Percentiles rank a stretch among this genome's conserved stretches.
These are phyloP conservation scores for Termitomyces sp. DNA, from an alignment of 768 basidiomycete species.

Conservation along the genomic window DNA sequence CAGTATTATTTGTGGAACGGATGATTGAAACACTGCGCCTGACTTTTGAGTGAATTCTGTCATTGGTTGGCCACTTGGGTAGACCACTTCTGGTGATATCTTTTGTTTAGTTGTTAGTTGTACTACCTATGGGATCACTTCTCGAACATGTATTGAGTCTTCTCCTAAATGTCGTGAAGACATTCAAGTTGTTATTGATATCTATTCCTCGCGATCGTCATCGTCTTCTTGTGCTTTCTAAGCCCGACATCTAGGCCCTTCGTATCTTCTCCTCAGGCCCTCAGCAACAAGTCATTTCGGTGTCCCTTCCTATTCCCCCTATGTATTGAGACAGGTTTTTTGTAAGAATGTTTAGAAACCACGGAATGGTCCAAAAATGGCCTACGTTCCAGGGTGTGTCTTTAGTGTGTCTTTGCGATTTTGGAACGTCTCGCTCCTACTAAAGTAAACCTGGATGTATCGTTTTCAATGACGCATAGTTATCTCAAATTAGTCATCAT, in stretches of 20 bases:
- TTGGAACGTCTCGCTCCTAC: neutral
- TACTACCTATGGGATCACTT: too few species aligned
- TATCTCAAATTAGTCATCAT: neutral
- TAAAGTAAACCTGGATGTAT: neutral
- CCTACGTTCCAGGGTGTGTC: neutral
- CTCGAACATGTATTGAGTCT: neutral
- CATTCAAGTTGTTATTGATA: neutral
- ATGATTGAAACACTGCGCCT: too few species aligned
- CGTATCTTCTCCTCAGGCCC: too few species aligned
- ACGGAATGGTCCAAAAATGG: neutral
- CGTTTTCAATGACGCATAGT: neutral
- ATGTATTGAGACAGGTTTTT: neutral
- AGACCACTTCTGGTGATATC: too few species aligned
- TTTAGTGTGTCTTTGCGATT: neutral
- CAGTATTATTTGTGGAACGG: too few species aligned
- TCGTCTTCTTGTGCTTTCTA: neutral
- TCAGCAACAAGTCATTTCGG: neutral
- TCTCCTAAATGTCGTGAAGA: neutral
- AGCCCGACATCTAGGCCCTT: neutral
- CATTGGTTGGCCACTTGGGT: too few species aligned
- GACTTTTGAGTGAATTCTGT: too few species aligned
- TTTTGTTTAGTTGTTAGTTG: too few species aligned
- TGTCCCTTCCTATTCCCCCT: too few species aligned
- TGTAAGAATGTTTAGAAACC: neutral
- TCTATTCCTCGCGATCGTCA: neutral